A percentile compares a stretch with the other conserved stretches of the same genome.
These are phyloP conservation scores for Marasmius sp. DNA, from an alignment of 1,284 basidiomycete genomes.

Conservation along the genomic window DNA sequence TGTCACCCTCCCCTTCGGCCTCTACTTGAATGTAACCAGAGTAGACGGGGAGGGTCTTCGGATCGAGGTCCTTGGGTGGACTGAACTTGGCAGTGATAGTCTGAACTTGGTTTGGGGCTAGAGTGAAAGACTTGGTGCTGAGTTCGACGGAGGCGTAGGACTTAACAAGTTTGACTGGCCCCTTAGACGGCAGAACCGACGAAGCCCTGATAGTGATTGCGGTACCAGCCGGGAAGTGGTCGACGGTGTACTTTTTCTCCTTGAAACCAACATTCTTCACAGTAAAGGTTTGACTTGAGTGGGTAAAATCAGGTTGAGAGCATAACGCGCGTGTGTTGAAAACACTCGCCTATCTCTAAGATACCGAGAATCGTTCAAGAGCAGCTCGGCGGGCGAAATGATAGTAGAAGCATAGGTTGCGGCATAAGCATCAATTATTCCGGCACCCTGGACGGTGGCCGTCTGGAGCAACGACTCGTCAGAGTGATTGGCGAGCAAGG, in stretches of 20 bases:
- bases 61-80: not conserved
- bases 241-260: not conserved
- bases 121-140: not conserved
- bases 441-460: not conserved
- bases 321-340: not conserved
- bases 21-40: not conserved
- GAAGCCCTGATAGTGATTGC: not conserved
- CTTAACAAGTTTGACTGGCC: not conserved
- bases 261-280: not conserved
- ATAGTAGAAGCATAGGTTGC: not conserved
- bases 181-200: not conserved
- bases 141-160: not conserved
- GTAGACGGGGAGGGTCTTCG: not conserved
- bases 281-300: not conserved
- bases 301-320: not conserved
- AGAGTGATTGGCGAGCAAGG: no score
- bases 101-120: not conserved
- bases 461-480: not conserved
- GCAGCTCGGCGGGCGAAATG: not conserved
- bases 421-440: not conserved
- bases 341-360: not conserved
- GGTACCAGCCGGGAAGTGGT: not conserved
- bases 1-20: not conserved
- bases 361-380: not conserved
- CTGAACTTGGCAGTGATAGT: not conserved